These are phyloP conservation scores for Juncus effusus DNA, from an alignment of 176 grass and related monocot genomes.

Conservation along the genomic window DNA sequence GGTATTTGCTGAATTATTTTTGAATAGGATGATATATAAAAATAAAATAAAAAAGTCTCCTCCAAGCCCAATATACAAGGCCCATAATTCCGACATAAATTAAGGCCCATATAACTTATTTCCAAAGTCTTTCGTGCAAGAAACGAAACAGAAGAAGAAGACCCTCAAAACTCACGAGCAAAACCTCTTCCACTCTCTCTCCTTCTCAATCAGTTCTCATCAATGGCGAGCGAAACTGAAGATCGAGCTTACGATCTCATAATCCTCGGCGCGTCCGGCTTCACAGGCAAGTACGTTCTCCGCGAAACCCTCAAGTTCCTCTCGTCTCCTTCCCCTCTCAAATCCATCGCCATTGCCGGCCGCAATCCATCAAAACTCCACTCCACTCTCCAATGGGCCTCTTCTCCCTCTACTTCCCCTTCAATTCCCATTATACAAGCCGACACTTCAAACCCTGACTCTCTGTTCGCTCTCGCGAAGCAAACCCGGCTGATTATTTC, in stretches of 20 bases:
- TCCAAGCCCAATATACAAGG: too few relatives aligned
- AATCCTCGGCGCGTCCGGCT: conserved; percentile 87
- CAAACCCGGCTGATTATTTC: conserved; percentile 53
- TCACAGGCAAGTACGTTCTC: conserved; percentile 83
- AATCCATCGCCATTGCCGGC: conserved; percentile 61
- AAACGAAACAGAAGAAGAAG: too few relatives aligned
- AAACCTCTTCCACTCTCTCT: background rate
- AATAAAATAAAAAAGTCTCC: too few relatives aligned
- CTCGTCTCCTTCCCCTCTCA: conserved; percentile 33
- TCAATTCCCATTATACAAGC: conserved; percentile 50
- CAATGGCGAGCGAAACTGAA: conserved; percentile 12
- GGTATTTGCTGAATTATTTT: too few relatives aligned
- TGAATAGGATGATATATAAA: too few relatives aligned
- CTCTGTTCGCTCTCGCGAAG: conserved; percentile 44
- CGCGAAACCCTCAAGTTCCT: conserved; percentile 79
- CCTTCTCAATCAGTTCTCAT: background rate
- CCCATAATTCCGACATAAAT: too few relatives aligned
- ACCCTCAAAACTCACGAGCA: background rate
- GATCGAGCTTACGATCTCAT: conserved; percentile 46
- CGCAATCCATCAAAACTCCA: conserved; percentile 53
- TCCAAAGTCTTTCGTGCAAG: too few relatives aligned
- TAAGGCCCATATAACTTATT: too few relatives aligned
- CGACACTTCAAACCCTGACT: conserved; percentile 55
- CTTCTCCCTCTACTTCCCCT: conserved; percentile 23
- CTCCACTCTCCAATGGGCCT: conserved; percentile 55